These are phyloP conservation scores for Falciphora oryzae DNA, from an alignment of 2,329 filamentous ascomycete species.

Conservation along the genomic window DNA sequence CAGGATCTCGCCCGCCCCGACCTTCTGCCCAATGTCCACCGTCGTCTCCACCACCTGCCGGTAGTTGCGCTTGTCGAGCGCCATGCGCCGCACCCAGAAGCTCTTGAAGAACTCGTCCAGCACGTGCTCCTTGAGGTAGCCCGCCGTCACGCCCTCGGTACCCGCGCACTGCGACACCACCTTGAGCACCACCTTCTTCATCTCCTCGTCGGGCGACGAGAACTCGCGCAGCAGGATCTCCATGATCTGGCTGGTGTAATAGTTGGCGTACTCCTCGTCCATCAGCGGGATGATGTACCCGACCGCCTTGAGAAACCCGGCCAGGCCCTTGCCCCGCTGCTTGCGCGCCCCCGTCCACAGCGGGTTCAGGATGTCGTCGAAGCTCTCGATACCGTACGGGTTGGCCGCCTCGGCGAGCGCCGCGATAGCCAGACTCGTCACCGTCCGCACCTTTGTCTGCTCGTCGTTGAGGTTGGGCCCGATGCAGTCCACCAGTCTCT, in stretches of 20 bases:
- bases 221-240: constrained; percentile 96
- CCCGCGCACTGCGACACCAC: constrained; percentile 93
- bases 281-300: constrained; percentile 98
- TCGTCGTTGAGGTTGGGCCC: constrained; percentile 94
- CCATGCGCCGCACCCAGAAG: constrained; percentile 97
- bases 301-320: constrained; percentile 93
- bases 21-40: constrained; percentile 93
- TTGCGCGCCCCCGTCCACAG: constrained; percentile 95
- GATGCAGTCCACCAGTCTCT: constrained; percentile 94
- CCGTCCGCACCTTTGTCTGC: constrained; percentile 94
- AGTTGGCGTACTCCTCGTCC: constrained; percentile 99
- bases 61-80: constrained; percentile 95
- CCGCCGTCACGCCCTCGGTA: constrained; percentile 90
- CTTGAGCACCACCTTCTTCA: constrained; percentile 99
- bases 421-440: constrained; percentile 90
- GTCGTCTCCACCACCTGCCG: constrained; percentile 97
- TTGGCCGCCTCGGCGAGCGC: constrained; percentile 94
- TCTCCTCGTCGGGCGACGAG: constrained; percentile 94
- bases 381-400: constrained; percentile 98
- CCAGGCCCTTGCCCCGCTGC: constrained; percentile 91
- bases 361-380: constrained; percentile 95
- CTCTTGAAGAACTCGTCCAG: constrained; percentile 96
- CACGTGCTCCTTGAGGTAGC: constrained; percentile 92
- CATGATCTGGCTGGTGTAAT: constrained; percentile 98
- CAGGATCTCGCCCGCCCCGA: constrained; percentile 93